Base-by-base conservation (phyloP, 1,139 yeast species). In the Sporopachydermia cereana region DNA sequence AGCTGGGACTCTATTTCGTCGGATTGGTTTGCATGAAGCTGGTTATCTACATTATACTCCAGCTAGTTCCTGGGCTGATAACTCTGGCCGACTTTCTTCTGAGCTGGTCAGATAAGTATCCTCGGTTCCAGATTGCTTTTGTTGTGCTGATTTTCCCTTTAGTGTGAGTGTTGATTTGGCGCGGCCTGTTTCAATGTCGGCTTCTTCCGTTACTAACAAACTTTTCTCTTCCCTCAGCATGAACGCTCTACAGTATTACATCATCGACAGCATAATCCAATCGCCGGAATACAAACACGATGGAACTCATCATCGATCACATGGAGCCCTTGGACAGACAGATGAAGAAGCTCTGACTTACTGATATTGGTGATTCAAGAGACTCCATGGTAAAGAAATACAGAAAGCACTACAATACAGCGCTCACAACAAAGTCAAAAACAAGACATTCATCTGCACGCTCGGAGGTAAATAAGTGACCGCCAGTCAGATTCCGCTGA, bases 191-290 rank as follows among this genome's bases (percentile, higher is more conserved):
- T n/a, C n/a, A n/a, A n/a, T n/a, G n/a, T n/a, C n/a, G n/a, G n/a
- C n/a, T n/a, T n/a, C n/a, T n/a, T n/a, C n/a, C 29, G 7, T 25
- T 25, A 25, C 29, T 25, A 25, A 25, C 29, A 14, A 25, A 7
- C 14, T 25, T 12, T 27, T 27, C 30, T 27, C 30, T 27, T 27
- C 30, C n/a, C 30, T 27, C 9, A 51, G 57, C 24, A 77, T 91
- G 82, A 89, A 91, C 61, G 79, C 93, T 50, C 69, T 91, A 53
- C 97, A 91, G 64, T 83, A 86, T 57, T 74, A 84, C 44, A 74
- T 91, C 51, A 79, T 91, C 41, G 98, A 91, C 59, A 84, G 84
- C 55, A 83, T 91, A 49, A 88, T 91, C 54, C 86, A 84, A 60
- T 64, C 77, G 42, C 76, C 76, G 1, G 66, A 66, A 29, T 58